Percentiles rank a stretch among this genome's conserved stretches.
Evolutionary conservation across 2,329 filamentous ascomycete genomes (phyloP).

Genomic region (Trichoderma simmonsii): DNA sequence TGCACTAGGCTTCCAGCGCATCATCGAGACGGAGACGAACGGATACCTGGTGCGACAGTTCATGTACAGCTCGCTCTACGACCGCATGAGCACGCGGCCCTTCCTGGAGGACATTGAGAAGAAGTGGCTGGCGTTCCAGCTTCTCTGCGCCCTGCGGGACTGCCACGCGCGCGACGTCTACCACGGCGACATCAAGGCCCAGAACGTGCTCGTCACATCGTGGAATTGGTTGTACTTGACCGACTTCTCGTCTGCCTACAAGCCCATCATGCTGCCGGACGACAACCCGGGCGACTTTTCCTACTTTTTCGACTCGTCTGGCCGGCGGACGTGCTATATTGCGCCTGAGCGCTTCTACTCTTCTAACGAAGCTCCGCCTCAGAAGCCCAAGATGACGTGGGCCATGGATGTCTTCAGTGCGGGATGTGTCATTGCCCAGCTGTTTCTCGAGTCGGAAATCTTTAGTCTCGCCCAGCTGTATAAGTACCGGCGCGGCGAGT

Average conservation of each 20-base stretch:
- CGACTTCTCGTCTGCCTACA: slow-evolving; percentile 96
- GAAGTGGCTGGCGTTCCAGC: slow-evolving; percentile 96
- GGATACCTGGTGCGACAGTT: slow-evolving; percentile 94
- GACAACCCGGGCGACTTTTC: slow-evolving; percentile 97
- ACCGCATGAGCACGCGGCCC: slow-evolving; percentile 91
- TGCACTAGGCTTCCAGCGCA: slow-evolving; percentile 82
- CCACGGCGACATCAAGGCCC: slow-evolving; percentile 97
- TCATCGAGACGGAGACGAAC: slow-evolving; percentile 86
- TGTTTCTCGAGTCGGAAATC: slow-evolving; percentile 94
- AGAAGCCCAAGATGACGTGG: slow-evolving; percentile 65
- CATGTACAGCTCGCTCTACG: slow-evolving; percentile 94
- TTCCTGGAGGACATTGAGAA: slow-evolving; percentile 98
- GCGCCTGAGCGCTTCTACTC: slow-evolving; percentile 89
- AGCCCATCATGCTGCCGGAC: slow-evolving; percentile 88
- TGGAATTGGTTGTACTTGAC: slow-evolving; percentile 99
- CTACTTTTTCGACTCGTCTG: slow-evolving; percentile 94
- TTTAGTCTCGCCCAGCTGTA: slow-evolving; percentile 96
- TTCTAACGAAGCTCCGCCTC: slow-evolving; percentile 62
- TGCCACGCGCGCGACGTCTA: slow-evolving; percentile 87
- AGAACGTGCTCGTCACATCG: slow-evolving; percentile 93
- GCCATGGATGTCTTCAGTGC: slow-evolving; percentile 99
- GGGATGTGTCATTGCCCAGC: slow-evolving; percentile 92
- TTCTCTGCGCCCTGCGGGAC: slow-evolving; percentile 87
- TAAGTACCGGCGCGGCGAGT: slow-evolving; percentile 89
- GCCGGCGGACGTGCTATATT: slow-evolving; percentile 87